Conservation (phyloP, 2,329 filamentous ascomycete genomes). For the Cytospora piceicola region DNA sequence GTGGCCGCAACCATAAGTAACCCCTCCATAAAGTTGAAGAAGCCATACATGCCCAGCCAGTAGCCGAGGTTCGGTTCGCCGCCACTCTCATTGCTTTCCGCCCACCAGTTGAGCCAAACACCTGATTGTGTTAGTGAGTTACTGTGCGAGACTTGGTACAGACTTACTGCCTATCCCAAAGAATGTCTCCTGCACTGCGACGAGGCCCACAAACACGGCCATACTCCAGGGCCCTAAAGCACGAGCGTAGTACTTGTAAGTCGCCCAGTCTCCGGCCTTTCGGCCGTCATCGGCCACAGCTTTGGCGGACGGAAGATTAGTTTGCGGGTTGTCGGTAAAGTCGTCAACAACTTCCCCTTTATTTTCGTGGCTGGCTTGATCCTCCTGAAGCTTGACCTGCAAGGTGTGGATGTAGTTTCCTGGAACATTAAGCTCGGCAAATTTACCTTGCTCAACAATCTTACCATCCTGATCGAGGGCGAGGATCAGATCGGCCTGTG, state of each 20-base stretch:
- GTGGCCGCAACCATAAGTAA: constrained; percentile 14
- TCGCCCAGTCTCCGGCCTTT: constrained; percentile 22
- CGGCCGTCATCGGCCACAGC: constrained; percentile 23
- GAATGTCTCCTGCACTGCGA: constrained; percentile 18
- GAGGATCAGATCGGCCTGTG: constrained; percentile 44
- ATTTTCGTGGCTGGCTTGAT: neutral
- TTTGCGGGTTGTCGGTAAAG: no score
- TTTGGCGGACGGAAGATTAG: neutral
- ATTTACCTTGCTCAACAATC: constrained; percentile 42
- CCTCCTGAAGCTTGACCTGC: constrained; percentile 32
- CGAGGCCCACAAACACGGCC: neutral
- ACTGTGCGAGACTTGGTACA: no score
- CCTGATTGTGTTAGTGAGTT: constrained; percentile 26
- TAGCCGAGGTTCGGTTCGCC: constrained; percentile 30
- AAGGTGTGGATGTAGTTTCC: constrained; percentile 40
- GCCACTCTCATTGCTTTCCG: constrained; percentile 30
- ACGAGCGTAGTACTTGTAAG: constrained; percentile 16
- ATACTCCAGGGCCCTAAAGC: constrained; percentile 23
- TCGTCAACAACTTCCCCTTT: neutral
- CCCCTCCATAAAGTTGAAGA: neutral
- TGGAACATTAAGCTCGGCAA: constrained; percentile 39
- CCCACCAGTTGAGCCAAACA: constrained; percentile 40
- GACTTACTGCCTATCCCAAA: constrained; percentile 34
- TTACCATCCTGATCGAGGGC: constrained; percentile 39
- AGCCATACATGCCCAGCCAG: constrained; percentile 34